Evolutionary conservation across 1,284 basidiomycete species (phyloP).

Genomic region (Austroboletus novae-zelandiae): DNA sequence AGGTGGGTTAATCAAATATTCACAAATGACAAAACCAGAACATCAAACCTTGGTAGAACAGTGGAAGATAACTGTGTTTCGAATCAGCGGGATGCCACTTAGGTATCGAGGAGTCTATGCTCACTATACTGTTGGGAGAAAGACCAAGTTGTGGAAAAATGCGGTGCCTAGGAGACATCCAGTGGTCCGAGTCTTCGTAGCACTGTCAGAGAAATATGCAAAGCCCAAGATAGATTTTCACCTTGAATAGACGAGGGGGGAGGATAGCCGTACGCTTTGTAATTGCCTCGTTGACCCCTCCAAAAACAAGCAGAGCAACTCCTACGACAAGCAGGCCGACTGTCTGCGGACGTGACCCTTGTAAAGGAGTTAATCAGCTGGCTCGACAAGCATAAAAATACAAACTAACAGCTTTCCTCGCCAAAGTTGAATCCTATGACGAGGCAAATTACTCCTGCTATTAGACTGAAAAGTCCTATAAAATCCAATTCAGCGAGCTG

Average conservation of each 20-base stretch:
- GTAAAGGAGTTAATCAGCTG: background rate
- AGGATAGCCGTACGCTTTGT: conserved; percentile 81
- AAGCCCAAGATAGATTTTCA: conserved; percentile 17
- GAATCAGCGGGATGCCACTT: conserved; percentile 7
- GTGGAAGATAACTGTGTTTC: conserved; percentile 17
- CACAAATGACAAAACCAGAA: background rate
- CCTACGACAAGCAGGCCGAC: conserved; percentile 74
- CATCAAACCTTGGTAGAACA: conserved; percentile 19
- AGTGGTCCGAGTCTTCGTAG: conserved; percentile 61
- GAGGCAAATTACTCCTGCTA: conserved; percentile 73
- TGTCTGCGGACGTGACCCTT: conserved; percentile 47
- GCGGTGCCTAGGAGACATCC: background rate
- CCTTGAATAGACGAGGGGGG: conserved; percentile 77
- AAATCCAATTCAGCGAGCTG: conserved; percentile 76
- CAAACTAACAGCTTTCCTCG: conserved; percentile 59
- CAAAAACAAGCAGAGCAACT: conserved; percentile 51
- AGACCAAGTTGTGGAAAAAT: background rate
- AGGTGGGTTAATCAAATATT: background rate
- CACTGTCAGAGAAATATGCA: background rate
- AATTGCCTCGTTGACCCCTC: conserved; percentile 62
- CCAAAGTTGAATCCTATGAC: conserved; percentile 83
- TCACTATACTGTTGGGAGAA: background rate
- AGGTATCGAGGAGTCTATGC: conserved; percentile 30
- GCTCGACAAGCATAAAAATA: background rate
- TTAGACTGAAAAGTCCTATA: conserved; percentile 67